Evolutionary conservation across 768 basidiomycete genomes (phyloP), one percentile per base, ranked within the genome.

Genomic region (Rhizopogon salebrosus): DNA sequence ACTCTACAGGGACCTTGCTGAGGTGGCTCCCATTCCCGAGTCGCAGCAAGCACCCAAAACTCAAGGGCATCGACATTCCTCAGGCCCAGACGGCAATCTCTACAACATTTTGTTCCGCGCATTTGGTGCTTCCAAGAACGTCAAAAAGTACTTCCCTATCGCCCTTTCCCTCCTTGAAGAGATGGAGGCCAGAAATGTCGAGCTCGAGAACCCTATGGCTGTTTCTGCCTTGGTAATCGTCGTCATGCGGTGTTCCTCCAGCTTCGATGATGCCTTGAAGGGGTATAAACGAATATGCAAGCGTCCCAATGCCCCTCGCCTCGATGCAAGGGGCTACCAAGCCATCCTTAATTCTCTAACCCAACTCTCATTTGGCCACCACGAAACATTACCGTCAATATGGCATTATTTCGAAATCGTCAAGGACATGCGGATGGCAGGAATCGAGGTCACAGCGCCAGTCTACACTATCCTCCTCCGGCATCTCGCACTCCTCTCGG

Each of bases 351-450:
- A 80, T 55, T 76, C 79, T 3, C 85, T 89, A 58, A 78, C 80
- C 62, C 74, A 75, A 23, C 72, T 89, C 49, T 75, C 79, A 8
- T 83, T 82, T 53, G 69, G 71, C 41, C 64, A 76, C 20, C 63
- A 51, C 34, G 53, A 68, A 16, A 60, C 73, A 23, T 74, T 57
- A 63, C 79, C 64, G 57, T 80, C 65, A 56, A 72, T 66, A 45
- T 68, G 73, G 55, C 74, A 82, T 50, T 91, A 89, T 66, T 84
- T 92, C 65, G 78, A 79, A 50, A 87, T 95, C 48, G 77, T 92
- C 53, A 78, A 76, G 35, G 90, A 93, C 69, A 94, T 95, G 90
- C 84, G 80, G 24, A 66, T 70, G 11, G 78, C 80, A 2, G 86
- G 87, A 20, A 69, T 83, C 49, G 70, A 72, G 9, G 72, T 87